These are phyloP conservation scores for Phytophthora crassamura DNA, from an alignment of 352 stramenopile genomes.

Conservation along the genomic window DNA sequence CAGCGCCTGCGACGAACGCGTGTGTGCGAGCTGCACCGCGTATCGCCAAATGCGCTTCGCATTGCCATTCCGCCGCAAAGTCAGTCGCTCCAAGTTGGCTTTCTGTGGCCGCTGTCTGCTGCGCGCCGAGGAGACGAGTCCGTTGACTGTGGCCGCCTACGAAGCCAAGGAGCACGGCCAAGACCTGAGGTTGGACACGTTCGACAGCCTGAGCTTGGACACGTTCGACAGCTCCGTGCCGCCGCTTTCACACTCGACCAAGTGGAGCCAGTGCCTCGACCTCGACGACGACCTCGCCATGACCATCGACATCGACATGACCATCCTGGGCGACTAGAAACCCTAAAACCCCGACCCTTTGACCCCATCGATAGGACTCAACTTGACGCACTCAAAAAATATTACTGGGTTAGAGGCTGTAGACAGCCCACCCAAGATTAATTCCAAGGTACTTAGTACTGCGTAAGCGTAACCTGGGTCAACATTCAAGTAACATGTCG, in stretches of 20 bases:
- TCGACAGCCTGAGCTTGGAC: too few species aligned
- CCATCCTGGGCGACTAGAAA: slow-evolving; percentile 38
- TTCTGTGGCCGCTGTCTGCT: slow-evolving; percentile 44
- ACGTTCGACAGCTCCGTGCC: slow-evolving; percentile 22
- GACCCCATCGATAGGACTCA: slow-evolving; percentile 26
- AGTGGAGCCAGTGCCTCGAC: slow-evolving; percentile 32
- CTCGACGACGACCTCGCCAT: slow-evolving; percentile 38
- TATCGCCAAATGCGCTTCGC: slow-evolving; percentile 42
- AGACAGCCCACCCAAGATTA: too few species aligned
- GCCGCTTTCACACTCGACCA: slow-evolving; percentile 13
- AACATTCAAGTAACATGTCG: too few species aligned
- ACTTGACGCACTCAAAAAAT: neutral
- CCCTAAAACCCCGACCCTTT: neutral
- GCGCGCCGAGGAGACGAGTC: slow-evolving; percentile 37
- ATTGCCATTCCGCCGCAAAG: slow-evolving; percentile 33
- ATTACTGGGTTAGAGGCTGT: too few species aligned
- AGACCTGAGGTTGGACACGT: slow-evolving; percentile 28
- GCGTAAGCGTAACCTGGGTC: too few species aligned
- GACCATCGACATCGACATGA: too few species aligned
- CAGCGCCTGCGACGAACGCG: slow-evolving; percentile 40
- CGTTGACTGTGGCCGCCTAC: slow-evolving; percentile 32
- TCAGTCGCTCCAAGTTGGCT: slow-evolving; percentile 29
- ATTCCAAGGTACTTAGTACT: too few species aligned
- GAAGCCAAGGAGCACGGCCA: slow-evolving; percentile 37
- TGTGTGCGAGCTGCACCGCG: slow-evolving; percentile 31